These are phyloP conservation scores for Cladophialophora bantiana DNA, from an alignment of 2,329 filamentous ascomycete species.

Conservation along the genomic window DNA sequence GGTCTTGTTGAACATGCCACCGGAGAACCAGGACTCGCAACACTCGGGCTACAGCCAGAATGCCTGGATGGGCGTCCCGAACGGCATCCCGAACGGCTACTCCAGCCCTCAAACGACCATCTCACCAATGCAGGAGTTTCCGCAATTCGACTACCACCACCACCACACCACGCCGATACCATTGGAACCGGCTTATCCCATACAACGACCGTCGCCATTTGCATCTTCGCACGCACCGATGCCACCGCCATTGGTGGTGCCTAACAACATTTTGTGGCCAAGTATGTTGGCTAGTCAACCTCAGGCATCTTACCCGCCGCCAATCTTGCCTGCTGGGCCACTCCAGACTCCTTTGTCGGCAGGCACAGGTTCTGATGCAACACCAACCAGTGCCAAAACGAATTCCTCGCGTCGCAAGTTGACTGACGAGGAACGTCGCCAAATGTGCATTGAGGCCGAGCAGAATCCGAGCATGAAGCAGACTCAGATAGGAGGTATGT, in stretches of 20 bases:
- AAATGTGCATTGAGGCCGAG: slow-evolving; percentile 93
- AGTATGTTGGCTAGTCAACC: slow-evolving; percentile 70
- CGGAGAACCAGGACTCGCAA: slow-evolving; percentile 52
- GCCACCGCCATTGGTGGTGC: slow-evolving; percentile 73
- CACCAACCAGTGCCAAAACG: slow-evolving; percentile 41
- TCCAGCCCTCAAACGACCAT: slow-evolving; percentile 51
- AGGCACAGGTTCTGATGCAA: slow-evolving; percentile 52
- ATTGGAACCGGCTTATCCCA: slow-evolving; percentile 60
- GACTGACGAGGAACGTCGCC: slow-evolving; percentile 85
- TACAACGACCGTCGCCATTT: slow-evolving; percentile 65
- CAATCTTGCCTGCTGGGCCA: slow-evolving; percentile 64
- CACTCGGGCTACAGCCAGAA: slow-evolving; percentile 54
- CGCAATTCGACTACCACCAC: slow-evolving; percentile 63
- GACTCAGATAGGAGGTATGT: slow-evolving; percentile 87
- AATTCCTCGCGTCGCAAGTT: slow-evolving; percentile 80
- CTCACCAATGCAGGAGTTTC: slow-evolving; percentile 75
- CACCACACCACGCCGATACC: slow-evolving; percentile 67
- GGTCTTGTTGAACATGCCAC: slow-evolving; percentile 51
- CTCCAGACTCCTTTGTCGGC: slow-evolving; percentile 56
- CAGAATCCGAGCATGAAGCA: slow-evolving; percentile 91
- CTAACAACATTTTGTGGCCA: slow-evolving; percentile 69
- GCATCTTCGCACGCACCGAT: slow-evolving; percentile 52
- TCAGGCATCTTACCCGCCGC: slow-evolving; percentile 60
- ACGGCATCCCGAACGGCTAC: slow-evolving; percentile 48
- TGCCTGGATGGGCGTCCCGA: slow-evolving; percentile 55